Base-by-base conservation (phyloP, 2,329 filamentous ascomycete genomes). In the Aspergillus sojae region DNA sequence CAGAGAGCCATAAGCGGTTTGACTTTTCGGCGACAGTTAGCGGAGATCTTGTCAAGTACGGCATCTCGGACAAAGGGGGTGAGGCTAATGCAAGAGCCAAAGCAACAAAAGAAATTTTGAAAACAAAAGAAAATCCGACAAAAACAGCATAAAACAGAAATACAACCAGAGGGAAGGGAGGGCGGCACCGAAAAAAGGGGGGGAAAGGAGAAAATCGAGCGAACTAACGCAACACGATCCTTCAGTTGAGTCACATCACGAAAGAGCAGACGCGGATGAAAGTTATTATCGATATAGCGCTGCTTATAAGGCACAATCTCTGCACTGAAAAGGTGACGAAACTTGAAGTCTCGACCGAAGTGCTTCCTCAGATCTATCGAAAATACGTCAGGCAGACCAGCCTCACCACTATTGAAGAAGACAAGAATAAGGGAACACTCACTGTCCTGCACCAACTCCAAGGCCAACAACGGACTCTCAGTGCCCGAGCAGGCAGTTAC, bases 401-500 rank as follows among this genome's bases (percentile, higher is more conserved):
- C 9, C 41, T 57, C 19, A 21, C 41, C 32, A 45, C 9, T 10
- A 19, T 39, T 36, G 14, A 7, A 26, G 5, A 14, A 12, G 14
- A 39, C 14, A 23, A 41, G 28, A 1, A 46, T 28, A 53, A 45
- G 3, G 23, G n/a, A 34, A 6, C 4, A 72, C 70, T 74, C 73
- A 76, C 83, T 78, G 19, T 85, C 79, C 45, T 78, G 74, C 53
- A 92, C 77, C 73, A 89, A 79, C 16, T 86, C 78, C 16, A 93
- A 72, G 0, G 89, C 88, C 1, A 93, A 80, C 2, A 94, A 77
- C 0, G 91, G 91, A 5, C 88, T 87, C 68, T 94, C 91, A 0
- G 91, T 94, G 0, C 91, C 91, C 1, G 91, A 93, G 72, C 91
- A 94, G 80, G 93, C 87, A 0, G 91, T 94, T 0, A 84, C 90